Percentiles rank a stretch among this genome's conserved stretches.
Evolutionary conservation across 805 yeast species (phyloP).

Genomic region (Blastobotrys parvus): DNA sequence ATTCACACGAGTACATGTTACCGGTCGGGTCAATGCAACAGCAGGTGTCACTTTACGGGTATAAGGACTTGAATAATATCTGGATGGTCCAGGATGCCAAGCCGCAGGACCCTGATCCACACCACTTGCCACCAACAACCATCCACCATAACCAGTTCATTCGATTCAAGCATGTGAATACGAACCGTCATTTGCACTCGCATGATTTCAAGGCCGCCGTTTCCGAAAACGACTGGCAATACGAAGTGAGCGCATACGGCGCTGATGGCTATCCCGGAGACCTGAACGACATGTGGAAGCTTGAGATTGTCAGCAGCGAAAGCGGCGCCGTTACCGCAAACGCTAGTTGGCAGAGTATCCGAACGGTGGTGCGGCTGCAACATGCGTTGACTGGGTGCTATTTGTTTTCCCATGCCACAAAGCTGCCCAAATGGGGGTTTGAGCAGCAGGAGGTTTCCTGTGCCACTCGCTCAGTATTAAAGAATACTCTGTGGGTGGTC

Average conservation of each 20-base stretch:
- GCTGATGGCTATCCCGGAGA: conserved; percentile 45
- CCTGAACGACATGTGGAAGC: conserved; percentile 48
- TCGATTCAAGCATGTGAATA: conserved; percentile 36
- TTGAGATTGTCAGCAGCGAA: conserved; percentile 30
- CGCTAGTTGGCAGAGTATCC: conserved; percentile 36
- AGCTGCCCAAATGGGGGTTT: conserved; percentile 61
- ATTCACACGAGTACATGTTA: conserved; percentile 52
- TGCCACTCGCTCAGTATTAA: conserved; percentile 49
- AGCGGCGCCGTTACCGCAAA: conserved; percentile 25
- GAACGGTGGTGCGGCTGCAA: conserved; percentile 46
- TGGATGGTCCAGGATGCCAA: conserved; percentile 48
- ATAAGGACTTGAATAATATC: conserved; percentile 48
- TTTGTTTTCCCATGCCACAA: conserved; percentile 50
- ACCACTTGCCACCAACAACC: background rate
- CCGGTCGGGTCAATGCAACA: conserved; percentile 51
- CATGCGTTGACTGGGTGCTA: conserved; percentile 54
- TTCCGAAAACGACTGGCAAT: conserved; percentile 18
- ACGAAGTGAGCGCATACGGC: conserved; percentile 38
- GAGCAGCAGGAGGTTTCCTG: conserved; percentile 71
- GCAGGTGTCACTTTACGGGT: conserved; percentile 56
- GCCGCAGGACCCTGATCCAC: conserved; percentile 23
- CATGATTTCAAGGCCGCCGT: conserved; percentile 17
- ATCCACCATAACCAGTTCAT: conserved; percentile 34
- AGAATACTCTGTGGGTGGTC: conserved; percentile 53
- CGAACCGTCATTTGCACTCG: conserved; percentile 17